Evolutionary conservation across 2,329 filamentous ascomycete species (phyloP).

Genomic region (Ophiognomonia clavigignenti-juglandacearum): DNA sequence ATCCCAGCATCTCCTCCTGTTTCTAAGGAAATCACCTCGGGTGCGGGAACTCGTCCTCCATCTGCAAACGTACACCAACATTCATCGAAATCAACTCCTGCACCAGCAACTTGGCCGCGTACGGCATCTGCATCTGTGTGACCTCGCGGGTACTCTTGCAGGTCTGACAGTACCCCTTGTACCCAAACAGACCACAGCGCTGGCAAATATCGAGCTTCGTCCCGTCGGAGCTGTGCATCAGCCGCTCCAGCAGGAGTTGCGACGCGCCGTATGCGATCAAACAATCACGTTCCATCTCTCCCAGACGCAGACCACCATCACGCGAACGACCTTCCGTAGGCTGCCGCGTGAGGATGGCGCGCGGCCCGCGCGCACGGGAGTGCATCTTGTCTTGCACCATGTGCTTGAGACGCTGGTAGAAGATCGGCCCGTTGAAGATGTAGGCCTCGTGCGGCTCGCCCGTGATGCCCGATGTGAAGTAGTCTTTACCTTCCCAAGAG

Average conservation of each 20-base stretch:
- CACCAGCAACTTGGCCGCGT: slow-evolving; percentile 91
- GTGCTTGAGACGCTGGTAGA: slow-evolving; percentile 99
- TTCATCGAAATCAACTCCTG: slow-evolving; percentile 99
- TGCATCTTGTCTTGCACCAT: slow-evolving; percentile 99
- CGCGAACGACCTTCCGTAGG: slow-evolving; percentile 93
- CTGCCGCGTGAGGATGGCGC: slow-evolving; percentile 88
- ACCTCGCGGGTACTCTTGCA: slow-evolving; percentile 83
- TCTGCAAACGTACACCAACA: slow-evolving; percentile 83
- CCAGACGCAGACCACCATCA: slow-evolving; percentile 85
- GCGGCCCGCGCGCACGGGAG: slow-evolving; percentile 81
- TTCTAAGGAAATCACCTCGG: slow-evolving; percentile 36
- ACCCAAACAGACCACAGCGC: slow-evolving; percentile 90
- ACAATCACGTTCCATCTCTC: slow-evolving; percentile 99
- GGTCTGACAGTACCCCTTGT: slow-evolving; percentile 89
- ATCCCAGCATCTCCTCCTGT: too few species aligned
- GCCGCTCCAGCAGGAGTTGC: slow-evolving; percentile 82
- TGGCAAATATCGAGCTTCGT: slow-evolving; percentile 93
- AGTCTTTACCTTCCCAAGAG: slow-evolving; percentile 96
- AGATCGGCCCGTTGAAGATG: slow-evolving; percentile 98
- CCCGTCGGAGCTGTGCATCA: slow-evolving; percentile 92
- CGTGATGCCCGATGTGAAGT: slow-evolving; percentile 90
- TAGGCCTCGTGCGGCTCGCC: slow-evolving; percentile 92
- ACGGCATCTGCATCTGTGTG: slow-evolving; percentile 92
- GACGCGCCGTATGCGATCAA: slow-evolving; percentile 94
- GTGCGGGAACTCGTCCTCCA: slow-evolving; percentile 90